These are phyloP conservation scores for Oenanthe sinensis DNA, from an alignment of 129 eudicot species.

Conservation along the genomic window DNA sequence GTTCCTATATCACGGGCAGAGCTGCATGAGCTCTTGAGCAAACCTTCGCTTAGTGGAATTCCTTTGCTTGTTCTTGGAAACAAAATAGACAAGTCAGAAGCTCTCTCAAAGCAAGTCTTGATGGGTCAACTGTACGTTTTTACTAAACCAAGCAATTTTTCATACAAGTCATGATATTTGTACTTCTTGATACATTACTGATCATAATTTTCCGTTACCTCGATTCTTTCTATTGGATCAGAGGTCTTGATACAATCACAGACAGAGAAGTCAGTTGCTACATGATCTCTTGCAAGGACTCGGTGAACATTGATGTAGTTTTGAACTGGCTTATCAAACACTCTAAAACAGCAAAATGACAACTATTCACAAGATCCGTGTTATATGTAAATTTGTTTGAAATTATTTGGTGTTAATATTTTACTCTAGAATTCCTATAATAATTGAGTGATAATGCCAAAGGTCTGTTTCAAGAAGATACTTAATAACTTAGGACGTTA, in stretches of 20 bases:
- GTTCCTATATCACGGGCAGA: conserved; percentile 64
- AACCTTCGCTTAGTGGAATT: conserved; percentile 68
- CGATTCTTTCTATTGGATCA: conserved; percentile 8
- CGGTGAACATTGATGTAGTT: conserved; percentile 69
- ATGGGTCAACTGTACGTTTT: conserved; percentile 73
- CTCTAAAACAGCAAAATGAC: conserved; percentile 58
- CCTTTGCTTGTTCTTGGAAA: conserved; percentile 86
- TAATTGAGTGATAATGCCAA: not conserved
- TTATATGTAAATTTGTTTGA: not conserved
- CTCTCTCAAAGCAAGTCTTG: conserved; percentile 67
- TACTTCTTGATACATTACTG: not conserved
- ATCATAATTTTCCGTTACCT: not conserved
- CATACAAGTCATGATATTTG: not conserved
- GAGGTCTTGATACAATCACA: conserved; percentile 50
- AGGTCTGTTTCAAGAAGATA: not conserved
- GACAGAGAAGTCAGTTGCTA: conserved; percentile 91
- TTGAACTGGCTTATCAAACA: conserved; percentile 89
- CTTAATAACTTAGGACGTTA: not conserved
- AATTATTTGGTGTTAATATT: not conserved
- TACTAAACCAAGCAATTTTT: conserved; percentile 2
- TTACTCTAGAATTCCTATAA: not conserved
- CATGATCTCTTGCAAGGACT: conserved; percentile 94
- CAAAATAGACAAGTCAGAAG: conserved; percentile 85
- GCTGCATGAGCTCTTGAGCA: conserved; percentile 68
- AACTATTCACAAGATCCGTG: not conserved